These are phyloP conservation scores for Phytophthora gonapodyides DNA, from an alignment of 352 stramenopile genomes.

Conservation along the genomic window DNA sequence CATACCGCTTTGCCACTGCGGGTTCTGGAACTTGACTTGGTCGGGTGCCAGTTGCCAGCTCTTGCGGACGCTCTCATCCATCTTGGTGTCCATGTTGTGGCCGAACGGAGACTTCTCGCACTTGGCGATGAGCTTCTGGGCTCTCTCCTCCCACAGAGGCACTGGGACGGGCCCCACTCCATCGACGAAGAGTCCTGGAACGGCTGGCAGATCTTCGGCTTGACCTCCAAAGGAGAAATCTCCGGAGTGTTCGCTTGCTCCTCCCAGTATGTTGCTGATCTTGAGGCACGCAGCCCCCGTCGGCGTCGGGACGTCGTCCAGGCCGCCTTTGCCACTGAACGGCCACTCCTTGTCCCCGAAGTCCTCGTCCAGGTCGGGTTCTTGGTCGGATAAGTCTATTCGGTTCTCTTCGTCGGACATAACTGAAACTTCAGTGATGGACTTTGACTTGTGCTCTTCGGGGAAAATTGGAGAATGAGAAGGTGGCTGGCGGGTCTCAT, in stretches of 20 bases:
- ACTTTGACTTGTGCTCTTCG: too few relatives aligned
- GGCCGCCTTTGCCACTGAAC: conserved; percentile 4
- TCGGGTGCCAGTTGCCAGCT: conserved; percentile 27
- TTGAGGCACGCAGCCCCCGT: conserved; percentile 1
- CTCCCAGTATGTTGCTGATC: conserved; percentile 13
- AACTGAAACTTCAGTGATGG: too few relatives aligned
- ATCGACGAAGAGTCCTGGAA: conserved; percentile 19
- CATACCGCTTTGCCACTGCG: conserved; percentile 7
- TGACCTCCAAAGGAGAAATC: conserved; percentile 17
- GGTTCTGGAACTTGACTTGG: conserved; percentile 17
- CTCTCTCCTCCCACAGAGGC: conserved; percentile 11
- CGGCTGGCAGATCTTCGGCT: conserved; percentile 13
- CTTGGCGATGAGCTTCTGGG: conserved; percentile 14
- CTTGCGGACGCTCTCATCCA: conserved; percentile 29
- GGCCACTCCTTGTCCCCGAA: conserved; percentile 9
- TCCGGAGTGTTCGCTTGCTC: background rate
- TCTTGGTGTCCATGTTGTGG: conserved; percentile 24
- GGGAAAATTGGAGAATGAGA: too few relatives aligned
- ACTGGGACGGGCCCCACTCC: conserved; percentile 23
- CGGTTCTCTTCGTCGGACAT: background rate
- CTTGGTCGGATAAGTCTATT: conserved; percentile 24
- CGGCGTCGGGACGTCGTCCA: background rate
- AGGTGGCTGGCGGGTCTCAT: too few relatives aligned
- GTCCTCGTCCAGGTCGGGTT: conserved; percentile 6
- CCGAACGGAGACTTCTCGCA: conserved; percentile 38